A percentile compares a stretch with the other conserved stretches of the same genome.
Evolutionary conservation across 2,329 filamentous ascomycete species (phyloP).

Genomic region (Bipolaris oryzae): DNA sequence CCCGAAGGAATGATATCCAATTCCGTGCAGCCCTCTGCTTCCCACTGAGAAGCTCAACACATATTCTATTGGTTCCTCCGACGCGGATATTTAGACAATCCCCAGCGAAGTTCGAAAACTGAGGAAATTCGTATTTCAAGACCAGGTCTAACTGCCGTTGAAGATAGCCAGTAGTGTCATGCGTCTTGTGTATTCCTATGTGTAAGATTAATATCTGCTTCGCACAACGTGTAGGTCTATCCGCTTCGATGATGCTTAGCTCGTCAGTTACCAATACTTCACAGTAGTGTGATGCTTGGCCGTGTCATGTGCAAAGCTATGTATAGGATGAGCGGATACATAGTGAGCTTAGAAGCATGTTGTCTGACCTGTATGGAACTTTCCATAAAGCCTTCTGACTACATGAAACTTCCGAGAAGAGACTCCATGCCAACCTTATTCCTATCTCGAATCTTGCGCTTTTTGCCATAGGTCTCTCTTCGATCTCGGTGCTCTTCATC

Average conservation of each 20-base stretch:
- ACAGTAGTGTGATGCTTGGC: background rate
- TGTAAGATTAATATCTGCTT: background rate
- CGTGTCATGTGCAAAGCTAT: background rate
- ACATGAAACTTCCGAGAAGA: conserved; percentile 28
- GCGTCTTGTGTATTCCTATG: background rate
- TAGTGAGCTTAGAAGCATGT: background rate
- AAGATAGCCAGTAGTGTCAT: background rate
- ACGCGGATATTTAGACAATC: background rate
- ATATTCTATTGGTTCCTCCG: background rate
- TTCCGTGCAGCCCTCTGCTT: background rate
- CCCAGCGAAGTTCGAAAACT: background rate
- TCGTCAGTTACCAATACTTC: background rate
- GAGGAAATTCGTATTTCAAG: background rate
- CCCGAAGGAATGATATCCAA: no score
- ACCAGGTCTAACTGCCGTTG: background rate
- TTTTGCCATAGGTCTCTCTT: conserved; percentile 18
- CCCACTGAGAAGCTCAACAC: background rate
- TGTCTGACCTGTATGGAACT: background rate
- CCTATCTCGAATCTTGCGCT: conserved; percentile 25
- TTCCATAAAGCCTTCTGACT: background rate
- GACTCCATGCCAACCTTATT: conserved; percentile 31
- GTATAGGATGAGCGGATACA: background rate
- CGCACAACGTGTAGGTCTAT: background rate
- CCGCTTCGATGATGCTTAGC: background rate
- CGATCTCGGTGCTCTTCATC: background rate